These are phyloP conservation scores for Boletellus ananas DNA, from an alignment of 768 basidiomycete genomes.

Conservation along the genomic window DNA sequence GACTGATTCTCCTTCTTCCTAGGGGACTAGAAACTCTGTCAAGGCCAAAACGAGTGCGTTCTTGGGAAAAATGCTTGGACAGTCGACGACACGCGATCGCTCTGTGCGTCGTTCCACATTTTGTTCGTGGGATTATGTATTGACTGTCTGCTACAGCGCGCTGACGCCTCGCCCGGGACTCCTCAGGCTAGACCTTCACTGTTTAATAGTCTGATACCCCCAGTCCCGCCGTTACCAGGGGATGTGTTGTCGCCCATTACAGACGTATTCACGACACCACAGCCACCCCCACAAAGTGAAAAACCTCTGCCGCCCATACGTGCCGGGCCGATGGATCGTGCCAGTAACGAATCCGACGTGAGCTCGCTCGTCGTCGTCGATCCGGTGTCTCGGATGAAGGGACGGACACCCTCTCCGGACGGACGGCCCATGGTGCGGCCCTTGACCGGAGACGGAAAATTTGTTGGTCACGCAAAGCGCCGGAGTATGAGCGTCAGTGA, in stretches of 20 bases:
- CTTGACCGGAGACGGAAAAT: conserved; percentile 24
- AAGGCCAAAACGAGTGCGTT: conserved; percentile 78
- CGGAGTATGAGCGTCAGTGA: conserved; percentile 75
- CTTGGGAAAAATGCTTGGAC: conserved; percentile 74
- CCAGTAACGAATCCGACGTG: conserved; percentile 47
- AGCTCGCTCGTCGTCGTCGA: conserved; percentile 58
- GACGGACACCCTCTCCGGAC: conserved; percentile 31
- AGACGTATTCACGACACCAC: conserved; percentile 47
- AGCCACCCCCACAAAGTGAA: conserved; percentile 34
- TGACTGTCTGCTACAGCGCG: conserved; percentile 43
- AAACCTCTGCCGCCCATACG: conserved; percentile 68
- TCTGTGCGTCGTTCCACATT: conserved; percentile 44
- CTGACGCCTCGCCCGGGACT: conserved; percentile 42
- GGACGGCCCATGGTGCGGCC: conserved; percentile 24
- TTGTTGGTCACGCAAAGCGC: conserved; percentile 43
- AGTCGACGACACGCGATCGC: conserved; percentile 61
- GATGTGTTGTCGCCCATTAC: conserved; percentile 43
- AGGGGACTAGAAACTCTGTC: conserved; percentile 56
- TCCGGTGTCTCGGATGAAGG: conserved; percentile 38
- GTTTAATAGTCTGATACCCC: conserved; percentile 36
- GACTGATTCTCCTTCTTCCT: neutral
- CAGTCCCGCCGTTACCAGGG: conserved; percentile 48
- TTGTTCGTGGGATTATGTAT: conserved; percentile 7
- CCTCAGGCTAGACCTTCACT: conserved; percentile 28
- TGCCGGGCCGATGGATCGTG: conserved; percentile 31